Evolutionary conservation across 2,329 filamentous ascomycete species (phyloP).

Genomic region (Waltergamsia citrina): DNA sequence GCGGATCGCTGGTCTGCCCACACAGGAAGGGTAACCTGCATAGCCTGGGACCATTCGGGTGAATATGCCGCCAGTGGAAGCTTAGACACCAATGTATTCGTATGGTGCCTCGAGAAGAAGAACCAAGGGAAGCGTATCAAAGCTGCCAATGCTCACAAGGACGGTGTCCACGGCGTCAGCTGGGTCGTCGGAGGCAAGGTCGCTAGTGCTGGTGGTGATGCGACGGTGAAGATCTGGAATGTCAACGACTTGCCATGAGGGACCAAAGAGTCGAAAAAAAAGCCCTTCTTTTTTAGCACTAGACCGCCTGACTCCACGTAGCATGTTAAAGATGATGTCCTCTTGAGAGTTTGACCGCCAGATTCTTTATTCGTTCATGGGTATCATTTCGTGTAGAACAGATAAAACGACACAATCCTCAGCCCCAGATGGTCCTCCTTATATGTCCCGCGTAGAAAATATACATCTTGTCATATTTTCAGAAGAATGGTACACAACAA

Average conservation of each 20-base stretch:
- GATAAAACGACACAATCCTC: too few relatives aligned
- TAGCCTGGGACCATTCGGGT: slow-evolving; percentile 69
- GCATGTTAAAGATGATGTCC: too few relatives aligned
- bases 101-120: slow-evolving; percentile 74
- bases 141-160: slow-evolving; percentile 84
- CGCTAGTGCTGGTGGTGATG: slow-evolving; percentile 77
- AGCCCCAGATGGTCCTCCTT: too few relatives aligned
- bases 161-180: slow-evolving; percentile 79
- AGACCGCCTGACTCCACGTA: too few relatives aligned
- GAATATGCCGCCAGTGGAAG: slow-evolving; percentile 76
- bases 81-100: slow-evolving; percentile 83
- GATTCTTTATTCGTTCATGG: background rate
- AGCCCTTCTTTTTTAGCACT: too few relatives aligned
- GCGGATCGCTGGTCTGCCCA: slow-evolving; percentile 64
- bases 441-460: too few relatives aligned
- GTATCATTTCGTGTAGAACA: too few relatives aligned
- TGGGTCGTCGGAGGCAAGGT: slow-evolving; percentile 68
- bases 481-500: background rate
- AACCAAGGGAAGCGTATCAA: slow-evolving; percentile 80
- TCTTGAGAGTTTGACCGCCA: too few relatives aligned
- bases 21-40: slow-evolving; percentile 45
- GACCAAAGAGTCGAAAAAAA: too few relatives aligned
- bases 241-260: slow-evolving; percentile 21
- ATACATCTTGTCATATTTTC: background rate
- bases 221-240: slow-evolving; percentile 80